Base-by-base conservation (phyloP, 2,329 filamentous ascomycete genomes). In the Dryadomyces sulphureus region DNA sequence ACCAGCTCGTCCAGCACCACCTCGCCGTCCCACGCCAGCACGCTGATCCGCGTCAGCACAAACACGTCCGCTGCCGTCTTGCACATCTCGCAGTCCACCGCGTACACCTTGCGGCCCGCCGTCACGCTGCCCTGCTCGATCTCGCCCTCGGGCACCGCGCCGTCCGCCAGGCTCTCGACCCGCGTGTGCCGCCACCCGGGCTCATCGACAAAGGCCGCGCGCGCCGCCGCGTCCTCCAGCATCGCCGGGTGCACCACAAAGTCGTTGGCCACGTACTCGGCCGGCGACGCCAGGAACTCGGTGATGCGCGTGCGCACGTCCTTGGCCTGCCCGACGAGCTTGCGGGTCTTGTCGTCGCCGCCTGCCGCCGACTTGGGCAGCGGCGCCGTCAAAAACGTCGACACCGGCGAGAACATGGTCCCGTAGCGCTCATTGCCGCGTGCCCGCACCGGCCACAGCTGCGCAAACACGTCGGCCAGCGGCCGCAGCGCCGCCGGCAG, bases 11-110 rank as follows among this genome's bases (percentile, higher is more conserved):
- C 92, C 44, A 96, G 65, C 16, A 94, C 70, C 9, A 84, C 74
- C 30, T 78, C 75, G 42, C 89, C 89, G 54, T 88, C 77, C 90
- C 92, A 98, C 49, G 79, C 69, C 7, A 98, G 68, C 35, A 96
- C 62, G 59, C 88, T 95, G 59, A 96, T 82, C 47, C 92, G 79
- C 2, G 92, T 93, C 38, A 98, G 77, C 32, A 89, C 86, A 52
- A 83, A 86, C 53, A 85, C 76, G 41, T 79, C 79, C 50, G 82
- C 78, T 49, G 81, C 84, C 2, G 88, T 93, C 65, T 87, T 80
- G 60, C 89, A 94, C 92, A 98, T 98, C 63, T 98, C 92, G 63
- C 92, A 98, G 60, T 98, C 92, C 46, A 98, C 69, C 1, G 87
- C 82, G 42, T 93, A 67, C 11, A 95, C 67, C 34, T 81, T 74